Conservation (phyloP, 1,284 basidiomycete species). For the Ustilago esculenta region DNA sequence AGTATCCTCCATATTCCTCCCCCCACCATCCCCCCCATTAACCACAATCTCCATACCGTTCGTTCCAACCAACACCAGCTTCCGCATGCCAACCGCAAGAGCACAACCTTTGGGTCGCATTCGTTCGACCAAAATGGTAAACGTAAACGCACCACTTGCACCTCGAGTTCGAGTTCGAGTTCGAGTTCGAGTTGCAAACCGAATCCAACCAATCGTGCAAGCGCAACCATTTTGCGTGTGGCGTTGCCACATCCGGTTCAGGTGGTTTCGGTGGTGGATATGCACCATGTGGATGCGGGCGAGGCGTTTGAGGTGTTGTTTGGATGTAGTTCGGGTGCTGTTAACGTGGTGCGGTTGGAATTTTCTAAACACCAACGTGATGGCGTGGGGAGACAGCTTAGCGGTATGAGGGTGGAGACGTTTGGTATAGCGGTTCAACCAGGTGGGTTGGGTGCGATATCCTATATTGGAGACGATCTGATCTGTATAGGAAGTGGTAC, state of each 20-base stretch:
- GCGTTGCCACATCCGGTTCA: constrained; percentile 47
- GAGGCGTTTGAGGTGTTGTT: constrained; percentile 40
- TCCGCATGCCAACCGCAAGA: constrained; percentile 36
- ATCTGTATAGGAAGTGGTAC: constrained; percentile 53
- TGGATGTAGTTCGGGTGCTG: constrained; percentile 34
- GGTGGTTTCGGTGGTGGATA: constrained; percentile 41
- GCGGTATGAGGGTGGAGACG: constrained; percentile 24
- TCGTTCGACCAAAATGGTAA: constrained; percentile 55
- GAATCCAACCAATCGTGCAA: neutral
- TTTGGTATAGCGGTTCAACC: constrained; percentile 46
- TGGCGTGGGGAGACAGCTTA: too few species aligned
- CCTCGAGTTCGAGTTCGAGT: too few species aligned
- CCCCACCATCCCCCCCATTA: constrained; percentile 20
- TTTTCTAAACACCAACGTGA: constrained; percentile 13
- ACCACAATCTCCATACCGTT: constrained; percentile 2
- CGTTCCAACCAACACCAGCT: constrained; percentile 4
- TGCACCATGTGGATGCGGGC: constrained; percentile 2
- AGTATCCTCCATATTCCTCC: constrained; percentile 57
- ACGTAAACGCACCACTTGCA: constrained; percentile 42
- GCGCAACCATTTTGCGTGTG: constrained; percentile 33
- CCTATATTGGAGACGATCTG: constrained; percentile 56
- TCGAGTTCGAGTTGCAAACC: too few species aligned
- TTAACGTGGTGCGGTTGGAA: constrained; percentile 41
- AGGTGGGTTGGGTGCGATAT: constrained; percentile 46
- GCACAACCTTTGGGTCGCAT: constrained; percentile 15